These are phyloP conservation scores for Tilletia setariae DNA, from an alignment of 1,284 basidiomycete genomes.

Conservation along the genomic window DNA sequence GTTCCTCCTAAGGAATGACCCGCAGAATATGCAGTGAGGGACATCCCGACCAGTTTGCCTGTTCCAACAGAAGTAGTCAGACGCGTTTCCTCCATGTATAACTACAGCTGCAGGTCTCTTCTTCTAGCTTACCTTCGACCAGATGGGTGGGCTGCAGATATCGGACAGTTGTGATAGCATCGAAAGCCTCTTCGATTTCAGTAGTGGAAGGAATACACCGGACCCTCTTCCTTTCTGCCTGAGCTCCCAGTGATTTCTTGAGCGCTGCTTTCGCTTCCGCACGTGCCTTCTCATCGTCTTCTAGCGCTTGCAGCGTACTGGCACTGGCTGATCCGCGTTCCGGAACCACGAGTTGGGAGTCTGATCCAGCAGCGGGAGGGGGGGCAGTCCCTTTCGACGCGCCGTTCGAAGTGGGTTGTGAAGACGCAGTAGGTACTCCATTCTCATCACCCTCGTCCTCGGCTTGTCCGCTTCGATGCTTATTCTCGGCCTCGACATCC, in stretches of 20 bases:
- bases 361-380: too few relatives aligned
- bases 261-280: conserved; percentile 31
- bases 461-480: conserved; percentile 21
- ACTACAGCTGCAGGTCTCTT: not conserved
- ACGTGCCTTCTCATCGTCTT: conserved; percentile 24
- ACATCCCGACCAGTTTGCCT: conserved; percentile 86
- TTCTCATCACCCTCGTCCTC: conserved; percentile 19
- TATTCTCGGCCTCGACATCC: conserved; percentile 32
- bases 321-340: not conserved
- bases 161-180: conserved; percentile 82
- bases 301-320: conserved; percentile 26
- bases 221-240: conserved; percentile 17
- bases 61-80: conserved; percentile 30
- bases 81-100: conserved; percentile 19
- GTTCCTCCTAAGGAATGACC: conserved; percentile 95
- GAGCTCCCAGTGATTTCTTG: conserved; percentile 13
- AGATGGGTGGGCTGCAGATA: conserved; percentile 91
- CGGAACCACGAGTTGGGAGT: too few relatives aligned
- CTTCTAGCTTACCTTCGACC: conserved; percentile 67
- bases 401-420: too few relatives aligned
- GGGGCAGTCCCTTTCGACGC: too few relatives aligned
- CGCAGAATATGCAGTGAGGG: conserved; percentile 91
- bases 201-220: conserved; percentile 43
- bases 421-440: not conserved
- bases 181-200: conserved; percentile 76